phyloP scores from a whole-genome alignment of 345 rosid species.

The Pistacia atlantica region DNA sequence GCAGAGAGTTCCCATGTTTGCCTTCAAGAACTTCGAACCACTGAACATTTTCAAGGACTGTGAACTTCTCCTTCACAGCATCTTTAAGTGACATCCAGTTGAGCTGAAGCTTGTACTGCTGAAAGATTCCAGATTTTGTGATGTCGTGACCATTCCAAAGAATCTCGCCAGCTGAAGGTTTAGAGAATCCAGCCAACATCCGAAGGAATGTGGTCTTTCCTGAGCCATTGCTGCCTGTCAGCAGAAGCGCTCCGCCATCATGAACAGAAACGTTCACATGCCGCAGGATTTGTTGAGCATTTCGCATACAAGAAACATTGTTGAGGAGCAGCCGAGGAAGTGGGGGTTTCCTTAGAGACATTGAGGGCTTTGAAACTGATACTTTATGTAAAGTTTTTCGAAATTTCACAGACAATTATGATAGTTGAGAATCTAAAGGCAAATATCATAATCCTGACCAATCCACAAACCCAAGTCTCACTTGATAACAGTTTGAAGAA shows the following conservation, averaged over 20 bases:
- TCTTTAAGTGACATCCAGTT: conserved; percentile 91
- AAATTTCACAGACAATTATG: not conserved
- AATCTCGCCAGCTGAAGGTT: conserved; percentile 83
- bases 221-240: conserved; percentile 79
- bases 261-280: conserved; percentile 74
- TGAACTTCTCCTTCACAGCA: conserved; percentile 66
- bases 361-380: conserved; percentile 19
- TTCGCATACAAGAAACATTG: conserved; percentile 96
- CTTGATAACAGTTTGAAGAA: not conserved
- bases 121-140: conserved; percentile 72
- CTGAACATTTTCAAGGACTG: conserved; percentile 73
- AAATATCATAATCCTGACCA: not conserved
- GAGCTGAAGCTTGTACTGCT: conserved; percentile 89
- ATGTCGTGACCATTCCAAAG: conserved; percentile 93
- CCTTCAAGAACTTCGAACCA: conserved; percentile 89
- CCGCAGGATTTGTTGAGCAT: conserved; percentile 75
- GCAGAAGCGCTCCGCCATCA: conserved; percentile 83
- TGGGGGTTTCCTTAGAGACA: conserved; percentile 65
- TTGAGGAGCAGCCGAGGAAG: conserved; percentile 74
- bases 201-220: conserved; percentile 82
- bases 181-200: conserved; percentile 85
- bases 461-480: not conserved
- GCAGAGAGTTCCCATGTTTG: conserved; percentile 71
- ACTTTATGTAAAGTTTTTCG: not conserved
- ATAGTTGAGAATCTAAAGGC: not conserved